Base-by-base conservation (phyloP, 306 rosid species). In the Hippophae tibetana region DNA sequence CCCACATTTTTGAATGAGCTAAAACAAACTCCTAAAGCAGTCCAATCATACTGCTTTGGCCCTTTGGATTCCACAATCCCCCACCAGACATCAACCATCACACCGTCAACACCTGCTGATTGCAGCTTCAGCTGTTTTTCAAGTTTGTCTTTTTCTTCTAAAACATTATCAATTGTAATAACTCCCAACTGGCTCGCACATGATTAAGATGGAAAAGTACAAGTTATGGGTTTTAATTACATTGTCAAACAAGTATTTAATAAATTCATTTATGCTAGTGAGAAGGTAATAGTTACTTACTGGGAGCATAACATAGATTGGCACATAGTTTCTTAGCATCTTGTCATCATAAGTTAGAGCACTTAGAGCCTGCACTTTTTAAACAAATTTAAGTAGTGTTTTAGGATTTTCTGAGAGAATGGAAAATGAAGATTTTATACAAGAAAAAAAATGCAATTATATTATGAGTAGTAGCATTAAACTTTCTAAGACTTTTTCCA, bases 1-100 rank as follows among this genome's bases (percentile, higher is more conserved):
- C 58, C 78, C 87, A 60, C 75, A 74, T 18, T 72, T 76, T 48
- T 76, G 79, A 74, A 92, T 82, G 12, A 82, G 68, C 43, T 78
- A 69, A 77, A 92, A 85, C 81, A 92, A 66, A 62, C 70, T 60
- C 59, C 93, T 74, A 26, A 87, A 67, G 83, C 93, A 10, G 75
- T 81, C 96, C 98, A 92, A 57, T 87, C 82, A 56, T 85, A 92
- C 65, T 78, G 72, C 57, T 73, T 71, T 54, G 98, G 95, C 18
- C 89, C 95, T 49, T 81, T 64, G 43, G 86, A 78, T 76, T 86
- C 90, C 45, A 78, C 74, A 31, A 86, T 82, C 49, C 97, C 95
- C 95, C 94, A 89, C 95, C 95, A 86, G 8, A 86, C 95, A 73
- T 89, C 95, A 11, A 79, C 72, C 97, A 89, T 89, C 10, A 89